Percentiles rank a stretch among this genome's conserved stretches.
phyloP scores from a whole-genome alignment of 2,329 filamentous ascomycete genomes.

The Penicillium sp. region DNA sequence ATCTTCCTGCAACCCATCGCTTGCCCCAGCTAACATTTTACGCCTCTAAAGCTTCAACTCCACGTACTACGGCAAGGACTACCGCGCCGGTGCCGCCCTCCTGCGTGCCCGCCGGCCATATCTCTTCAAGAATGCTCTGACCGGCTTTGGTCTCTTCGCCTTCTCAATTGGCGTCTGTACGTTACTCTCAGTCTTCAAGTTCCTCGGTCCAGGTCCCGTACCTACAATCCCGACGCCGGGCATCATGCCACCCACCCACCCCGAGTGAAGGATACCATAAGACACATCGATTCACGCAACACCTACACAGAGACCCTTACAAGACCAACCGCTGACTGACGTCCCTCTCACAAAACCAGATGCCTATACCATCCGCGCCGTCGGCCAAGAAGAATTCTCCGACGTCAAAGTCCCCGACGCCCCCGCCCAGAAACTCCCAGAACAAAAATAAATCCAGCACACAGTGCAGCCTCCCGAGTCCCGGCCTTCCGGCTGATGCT shows the following conservation, averaged over 20 bases:
- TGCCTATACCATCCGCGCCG: slow-evolving; percentile 73
- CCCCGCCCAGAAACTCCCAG: slow-evolving; percentile 45
- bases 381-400: slow-evolving; percentile 95
- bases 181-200: slow-evolving; percentile 42
- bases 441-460: slow-evolving; percentile 20
- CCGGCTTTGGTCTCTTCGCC: slow-evolving; percentile 71
- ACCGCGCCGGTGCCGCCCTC: slow-evolving; percentile 82
- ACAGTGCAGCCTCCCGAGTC: neutral
- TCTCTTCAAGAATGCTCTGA: slow-evolving; percentile 82
- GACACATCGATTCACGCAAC: neutral
- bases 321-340: neutral
- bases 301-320: no score
- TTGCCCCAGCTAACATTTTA: slow-evolving; percentile 3
- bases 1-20: neutral
- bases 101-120: slow-evolving; percentile 91
- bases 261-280: neutral
- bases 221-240: neutral
- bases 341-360: slow-evolving; percentile 48
- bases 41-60: slow-evolving; percentile 58
- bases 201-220: neutral
- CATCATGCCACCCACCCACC: slow-evolving; percentile 9
- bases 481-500: neutral
- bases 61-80: slow-evolving; percentile 89
- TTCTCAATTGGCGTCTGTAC: slow-evolving; percentile 86
- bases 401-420: slow-evolving; percentile 87